Percentiles rank a stretch among this genome's conserved stretches.
Conservation (phyloP, 148 eudicot genomes). For the Amaranthus hypochondriacus region DNA sequence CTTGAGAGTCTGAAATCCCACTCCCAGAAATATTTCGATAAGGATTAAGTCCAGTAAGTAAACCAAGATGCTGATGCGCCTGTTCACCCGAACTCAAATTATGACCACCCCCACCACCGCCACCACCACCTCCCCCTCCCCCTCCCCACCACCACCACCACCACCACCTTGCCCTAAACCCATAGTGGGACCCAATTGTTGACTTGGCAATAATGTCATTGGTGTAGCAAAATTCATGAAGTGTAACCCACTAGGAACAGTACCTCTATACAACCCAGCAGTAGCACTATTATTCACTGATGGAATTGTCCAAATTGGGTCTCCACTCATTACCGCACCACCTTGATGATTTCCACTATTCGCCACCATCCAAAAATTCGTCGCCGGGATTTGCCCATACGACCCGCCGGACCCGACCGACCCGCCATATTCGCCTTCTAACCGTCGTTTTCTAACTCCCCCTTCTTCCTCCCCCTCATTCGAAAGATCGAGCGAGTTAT, state of each 20-base stretch:
- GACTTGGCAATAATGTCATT: slow-evolving; percentile 66
- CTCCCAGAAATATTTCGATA: slow-evolving; percentile 30
- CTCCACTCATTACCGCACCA: slow-evolving; percentile 34
- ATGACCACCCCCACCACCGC: not conserved
- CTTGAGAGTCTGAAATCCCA: slow-evolving; percentile 58
- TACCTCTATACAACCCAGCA: slow-evolving; percentile 58
- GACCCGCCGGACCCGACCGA: not conserved
- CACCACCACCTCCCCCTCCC: not conserved
- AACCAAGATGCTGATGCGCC: slow-evolving; percentile 36
- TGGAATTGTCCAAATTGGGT: slow-evolving; percentile 81
- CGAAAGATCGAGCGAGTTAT: slow-evolving; percentile 33
- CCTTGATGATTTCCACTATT: slow-evolving; percentile 36
- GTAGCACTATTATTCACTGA: slow-evolving; percentile 39
- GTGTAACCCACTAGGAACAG: slow-evolving; percentile 68
- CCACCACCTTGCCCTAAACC: not conserved
- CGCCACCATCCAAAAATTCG: slow-evolving; percentile 77
- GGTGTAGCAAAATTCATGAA: slow-evolving; percentile 92
- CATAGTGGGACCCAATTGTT: slow-evolving; percentile 42
- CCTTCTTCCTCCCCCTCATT: slow-evolving; percentile 50
- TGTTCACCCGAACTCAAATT: slow-evolving; percentile 40
- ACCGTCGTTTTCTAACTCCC: slow-evolving; percentile 39
- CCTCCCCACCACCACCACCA: slow-evolving; percentile 6
- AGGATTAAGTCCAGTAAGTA: slow-evolving; percentile 53
- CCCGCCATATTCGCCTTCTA: slow-evolving; percentile 16
- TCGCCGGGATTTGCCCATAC: slow-evolving; percentile 59